Base-by-base conservation (phyloP, 78 protist genomes). In the Cavenderia fasciculata region DNA sequence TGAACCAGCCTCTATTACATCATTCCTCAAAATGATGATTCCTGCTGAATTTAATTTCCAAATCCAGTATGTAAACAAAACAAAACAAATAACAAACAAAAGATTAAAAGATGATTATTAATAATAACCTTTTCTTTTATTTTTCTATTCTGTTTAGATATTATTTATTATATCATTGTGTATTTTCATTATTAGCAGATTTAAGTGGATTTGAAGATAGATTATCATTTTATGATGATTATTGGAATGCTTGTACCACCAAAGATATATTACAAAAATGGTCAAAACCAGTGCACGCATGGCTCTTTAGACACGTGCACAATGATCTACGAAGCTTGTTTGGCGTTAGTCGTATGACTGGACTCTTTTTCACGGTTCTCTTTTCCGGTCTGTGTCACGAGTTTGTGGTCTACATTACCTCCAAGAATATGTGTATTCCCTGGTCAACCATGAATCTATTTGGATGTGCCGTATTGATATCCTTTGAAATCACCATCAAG, bases 41-140 rank as follows among this genome's bases (percentile, higher is more conserved):
- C 87, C 87, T 0, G 66, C 87, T 2, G 87, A 76, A 14, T 34
- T 76, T 47, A 76, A 27, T 16, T 76, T 76, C 47, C 87, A 76
- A 47, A 23, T 76, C 11, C 87, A 62, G 63, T 57, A 57, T 27
- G 63, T 57, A 10, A 27, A 57, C n/a, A n/a, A n/a, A n/a, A n/a
- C n/a, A n/a, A n/a, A n/a, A n/a, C n/a, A n/a, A n/a, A n/a, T n/a
- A n/a, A n/a, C n/a, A n/a, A n/a, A n/a, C n/a, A n/a, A n/a, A n/a
- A n/a, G n/a, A n/a, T n/a, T n/a, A n/a, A n/a, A n/a, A n/a, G n/a
- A n/a, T n/a, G n/a, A n/a, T n/a, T n/a, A n/a, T n/a, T n/a, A n/a
- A n/a, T n/a, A n/a, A n/a, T n/a, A n/a, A n/a, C n/a, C 10, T 52
- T 52, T 52, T 4, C 10, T 27, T 23, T 57, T 23, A 57, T 27